Evolutionary conservation across 2,329 filamentous ascomycete species (phyloP).

Genomic region (Graphiopsis chlorocephala): DNA sequence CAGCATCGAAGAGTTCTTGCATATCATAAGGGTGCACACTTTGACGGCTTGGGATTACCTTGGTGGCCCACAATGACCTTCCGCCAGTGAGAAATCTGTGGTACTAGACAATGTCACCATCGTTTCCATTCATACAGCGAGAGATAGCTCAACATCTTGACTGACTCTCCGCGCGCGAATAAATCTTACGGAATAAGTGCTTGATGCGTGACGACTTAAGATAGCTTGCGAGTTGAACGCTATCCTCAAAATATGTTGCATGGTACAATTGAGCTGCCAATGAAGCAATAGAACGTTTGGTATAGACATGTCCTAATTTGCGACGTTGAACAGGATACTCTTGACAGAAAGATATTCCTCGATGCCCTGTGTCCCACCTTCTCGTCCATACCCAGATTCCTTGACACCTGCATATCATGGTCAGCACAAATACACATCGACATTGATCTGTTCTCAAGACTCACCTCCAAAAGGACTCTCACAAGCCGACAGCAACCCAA

Average conservation of each 20-base stretch:
- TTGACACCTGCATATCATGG: constrained; percentile 53
- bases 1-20: constrained; percentile 33
- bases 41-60: constrained; percentile 35
- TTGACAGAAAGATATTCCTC: constrained; percentile 75
- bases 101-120: background rate
- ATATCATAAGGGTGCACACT: constrained; percentile 32
- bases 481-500: constrained; percentile 17
- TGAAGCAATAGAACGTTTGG: background rate
- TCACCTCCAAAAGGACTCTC: constrained; percentile 22
- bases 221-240: no score
- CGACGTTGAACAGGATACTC: constrained; percentile 50
- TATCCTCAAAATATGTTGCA: no score
- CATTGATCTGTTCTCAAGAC: background rate
- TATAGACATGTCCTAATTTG: background rate
- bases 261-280: background rate
- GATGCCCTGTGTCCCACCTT: constrained; percentile 74
- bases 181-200: background rate
- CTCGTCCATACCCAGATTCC: constrained; percentile 75
- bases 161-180: background rate
- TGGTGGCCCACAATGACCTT: background rate
- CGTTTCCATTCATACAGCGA: background rate
- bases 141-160: background rate
- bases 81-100: background rate
- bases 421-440: background rate
- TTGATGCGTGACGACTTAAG: no score